Evolutionary conservation across 2,329 filamentous ascomycete species (phyloP).

Genomic region (Aspergillus ochraceoroseus): DNA sequence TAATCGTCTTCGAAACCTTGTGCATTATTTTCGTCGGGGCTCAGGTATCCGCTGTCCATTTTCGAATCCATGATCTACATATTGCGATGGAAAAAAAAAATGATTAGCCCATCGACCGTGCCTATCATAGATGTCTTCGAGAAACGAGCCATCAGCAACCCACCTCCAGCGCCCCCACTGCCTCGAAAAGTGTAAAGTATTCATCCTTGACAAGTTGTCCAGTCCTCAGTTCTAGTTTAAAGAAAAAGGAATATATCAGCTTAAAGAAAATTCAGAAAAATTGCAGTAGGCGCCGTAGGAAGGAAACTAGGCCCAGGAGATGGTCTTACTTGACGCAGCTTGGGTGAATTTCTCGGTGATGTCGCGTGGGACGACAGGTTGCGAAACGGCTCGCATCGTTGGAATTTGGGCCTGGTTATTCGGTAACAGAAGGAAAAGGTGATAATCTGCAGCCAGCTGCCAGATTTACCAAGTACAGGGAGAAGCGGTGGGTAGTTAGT

Average conservation of each 20-base stretch:
- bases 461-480: constrained; percentile 16
- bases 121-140: not conserved
- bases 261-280: not conserved
- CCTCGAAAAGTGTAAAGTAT: constrained; percentile 87
- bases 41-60: constrained; percentile 91
- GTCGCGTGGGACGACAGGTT: constrained; percentile 44
- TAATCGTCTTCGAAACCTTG: constrained; percentile 73
- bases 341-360: constrained; percentile 54
- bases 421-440: constrained; percentile 30
- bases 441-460: constrained; percentile 27
- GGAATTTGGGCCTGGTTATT: constrained; percentile 32
- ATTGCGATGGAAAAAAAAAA: not conserved
- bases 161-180: constrained; percentile 69
- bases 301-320: not conserved
- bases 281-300: not conserved
- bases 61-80: constrained; percentile 94
- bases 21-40: constrained; percentile 58
- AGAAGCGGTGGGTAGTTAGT: constrained; percentile 9
- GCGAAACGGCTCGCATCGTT: constrained; percentile 32
- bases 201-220: constrained; percentile 92
- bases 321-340: constrained; percentile 47
- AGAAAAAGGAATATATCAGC: constrained; percentile 13
- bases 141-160: constrained; percentile 16
- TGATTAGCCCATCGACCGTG: constrained; percentile 1
- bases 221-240: constrained; percentile 64